phyloP scores from a whole-genome alignment of 2,329 filamentous ascomycete genomes.

The Chrysosporium queenslandicum region DNA sequence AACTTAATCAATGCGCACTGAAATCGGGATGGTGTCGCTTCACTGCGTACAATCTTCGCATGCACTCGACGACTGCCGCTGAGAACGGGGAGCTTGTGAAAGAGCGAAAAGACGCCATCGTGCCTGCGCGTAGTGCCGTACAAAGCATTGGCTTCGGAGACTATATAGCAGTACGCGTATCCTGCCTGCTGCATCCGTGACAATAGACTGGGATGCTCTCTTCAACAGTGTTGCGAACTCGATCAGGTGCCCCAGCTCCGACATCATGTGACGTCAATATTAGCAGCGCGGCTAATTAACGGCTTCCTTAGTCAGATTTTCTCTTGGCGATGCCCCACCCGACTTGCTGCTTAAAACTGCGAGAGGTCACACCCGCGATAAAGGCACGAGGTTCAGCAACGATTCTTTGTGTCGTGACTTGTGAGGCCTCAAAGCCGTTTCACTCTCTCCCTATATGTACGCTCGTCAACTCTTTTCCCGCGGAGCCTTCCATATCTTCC shows the following conservation, averaged over 20 bases:
- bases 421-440: not conserved
- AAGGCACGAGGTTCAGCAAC: too few relatives aligned
- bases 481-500: constrained; percentile 4
- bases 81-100: constrained; percentile 50
- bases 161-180: not conserved
- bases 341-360: too few relatives aligned
- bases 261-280: not conserved
- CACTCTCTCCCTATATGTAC: constrained; percentile 14
- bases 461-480: constrained; percentile 11
- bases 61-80: constrained; percentile 60
- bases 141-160: constrained; percentile 12
- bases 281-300: too few relatives aligned
- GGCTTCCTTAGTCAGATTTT: not conserved
- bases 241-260: too few relatives aligned
- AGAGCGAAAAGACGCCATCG: constrained; percentile 13
- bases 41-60: constrained; percentile 60
- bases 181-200: not conserved
- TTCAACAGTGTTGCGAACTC: too few relatives aligned
- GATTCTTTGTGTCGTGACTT: not conserved
- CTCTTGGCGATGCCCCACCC: too few relatives aligned
- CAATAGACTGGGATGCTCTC: too few relatives aligned
- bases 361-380: too few relatives aligned
- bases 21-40: not conserved
- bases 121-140: constrained; percentile 12
- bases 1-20: constrained; percentile 11